phyloP scores from a whole-genome alignment of 1,284 basidiomycete species.

The Cutaneotrichosporon sp. region DNA sequence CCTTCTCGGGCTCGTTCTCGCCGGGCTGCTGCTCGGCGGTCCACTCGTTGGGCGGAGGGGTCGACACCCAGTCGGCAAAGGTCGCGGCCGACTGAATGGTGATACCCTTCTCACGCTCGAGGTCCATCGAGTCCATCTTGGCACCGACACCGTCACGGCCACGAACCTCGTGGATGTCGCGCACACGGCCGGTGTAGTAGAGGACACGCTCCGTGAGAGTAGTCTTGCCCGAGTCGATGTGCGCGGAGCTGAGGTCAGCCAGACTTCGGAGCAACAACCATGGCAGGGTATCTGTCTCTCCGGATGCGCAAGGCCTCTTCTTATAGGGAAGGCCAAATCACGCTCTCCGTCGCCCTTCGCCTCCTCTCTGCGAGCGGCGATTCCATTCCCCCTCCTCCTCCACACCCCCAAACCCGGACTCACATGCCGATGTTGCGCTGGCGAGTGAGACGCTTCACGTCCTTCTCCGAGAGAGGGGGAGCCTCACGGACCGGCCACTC shows the following conservation, averaged over 20 bases:
- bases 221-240: constrained; percentile 98
- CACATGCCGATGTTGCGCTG: constrained; percentile 56
- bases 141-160: constrained; percentile 95
- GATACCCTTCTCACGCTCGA: constrained; percentile 98
- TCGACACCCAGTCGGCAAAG: constrained; percentile 91
- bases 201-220: constrained; percentile 94
- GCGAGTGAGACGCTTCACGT: constrained; percentile 42
- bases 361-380: too few species aligned
- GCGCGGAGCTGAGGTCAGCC: constrained; percentile 63
- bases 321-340: too few species aligned
- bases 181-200: constrained; percentile 94
- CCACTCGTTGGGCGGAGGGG: constrained; percentile 55
- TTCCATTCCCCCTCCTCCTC: too few species aligned
- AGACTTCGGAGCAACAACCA: background rate
- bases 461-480: constrained; percentile 43
- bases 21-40: constrained; percentile 56
- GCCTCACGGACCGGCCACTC: constrained; percentile 47
- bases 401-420: too few species aligned
- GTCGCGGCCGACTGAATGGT: constrained; percentile 99
- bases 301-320: too few species aligned
- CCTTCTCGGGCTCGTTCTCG: constrained; percentile 56
- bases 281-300: too few species aligned
- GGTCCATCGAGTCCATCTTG: constrained; percentile 99
- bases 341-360: too few species aligned
- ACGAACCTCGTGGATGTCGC: constrained; percentile 96